These are phyloP conservation scores for Alnus glutinosa DNA, from an alignment of 306 rosid genomes.

Conservation along the genomic window DNA sequence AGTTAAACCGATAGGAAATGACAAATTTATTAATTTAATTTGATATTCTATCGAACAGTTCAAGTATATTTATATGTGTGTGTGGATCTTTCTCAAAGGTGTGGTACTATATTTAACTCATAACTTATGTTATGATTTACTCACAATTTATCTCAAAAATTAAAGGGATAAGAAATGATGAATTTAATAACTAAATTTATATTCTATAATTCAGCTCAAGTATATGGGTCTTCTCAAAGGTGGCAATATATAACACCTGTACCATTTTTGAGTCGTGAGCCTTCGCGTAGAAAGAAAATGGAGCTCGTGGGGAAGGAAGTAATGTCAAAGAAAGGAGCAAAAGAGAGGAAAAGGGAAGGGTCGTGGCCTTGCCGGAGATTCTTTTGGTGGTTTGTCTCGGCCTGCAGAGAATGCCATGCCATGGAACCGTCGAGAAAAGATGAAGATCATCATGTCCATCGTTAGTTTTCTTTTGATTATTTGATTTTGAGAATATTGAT, in stretches of 20 bases:
- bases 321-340: background rate
- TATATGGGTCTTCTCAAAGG: conserved; percentile 57
- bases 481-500: background rate
- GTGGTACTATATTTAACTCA: too few species aligned
- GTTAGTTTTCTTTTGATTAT: background rate
- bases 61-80: too few species aligned
- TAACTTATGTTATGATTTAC: too few species aligned
- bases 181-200: too few species aligned
- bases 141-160: too few species aligned
- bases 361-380: conserved; percentile 46
- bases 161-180: too few species aligned
- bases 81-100: too few species aligned
- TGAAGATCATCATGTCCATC: background rate
- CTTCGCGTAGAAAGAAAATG: conserved; percentile 44
- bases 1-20: too few species aligned
- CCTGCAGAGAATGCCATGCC: conserved; percentile 74
- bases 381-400: conserved; percentile 66
- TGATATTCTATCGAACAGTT: too few species aligned
- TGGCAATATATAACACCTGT: conserved; percentile 82
- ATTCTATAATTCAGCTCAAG: conserved; percentile 26
- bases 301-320: conserved; percentile 14
- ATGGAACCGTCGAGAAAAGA: conserved; percentile 60
- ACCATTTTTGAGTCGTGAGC: conserved; percentile 51
- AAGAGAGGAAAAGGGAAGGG: conserved; percentile 6
- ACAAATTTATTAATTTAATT: too few species aligned